These are phyloP conservation scores for Phytopythium ostracodes DNA, from an alignment of 352 stramenopile genomes.

Conservation along the genomic window DNA sequence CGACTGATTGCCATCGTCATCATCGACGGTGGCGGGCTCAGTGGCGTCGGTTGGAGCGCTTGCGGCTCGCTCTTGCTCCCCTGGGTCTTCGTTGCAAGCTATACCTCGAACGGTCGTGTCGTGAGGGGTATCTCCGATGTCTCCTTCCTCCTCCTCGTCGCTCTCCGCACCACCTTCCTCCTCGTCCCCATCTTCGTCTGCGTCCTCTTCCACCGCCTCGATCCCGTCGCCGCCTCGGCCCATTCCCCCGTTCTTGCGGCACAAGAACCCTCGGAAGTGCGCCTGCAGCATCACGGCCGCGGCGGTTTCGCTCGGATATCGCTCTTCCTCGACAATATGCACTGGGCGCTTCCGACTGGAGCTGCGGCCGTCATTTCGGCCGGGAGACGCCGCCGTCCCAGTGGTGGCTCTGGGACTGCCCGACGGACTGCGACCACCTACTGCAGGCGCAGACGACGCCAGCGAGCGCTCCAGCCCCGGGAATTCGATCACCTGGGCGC, in stretches of 20 bases:
- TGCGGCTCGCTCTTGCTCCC: background rate
- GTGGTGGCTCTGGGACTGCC: background rate
- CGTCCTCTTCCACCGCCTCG: conserved; percentile 2
- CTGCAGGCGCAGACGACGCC: background rate
- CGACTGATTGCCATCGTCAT: background rate
- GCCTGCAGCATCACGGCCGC: conserved; percentile 8
- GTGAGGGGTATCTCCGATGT: background rate
- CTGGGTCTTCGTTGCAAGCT: too few species aligned
- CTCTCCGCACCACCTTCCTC: conserved; percentile 7
- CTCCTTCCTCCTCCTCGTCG: conserved; percentile 2
- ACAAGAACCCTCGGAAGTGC: conserved; percentile 8
- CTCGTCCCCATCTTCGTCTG: background rate
- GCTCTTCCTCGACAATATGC: conserved; percentile 2
- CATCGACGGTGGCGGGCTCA: background rate
- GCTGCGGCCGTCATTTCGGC: background rate
- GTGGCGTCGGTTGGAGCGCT: too few species aligned
- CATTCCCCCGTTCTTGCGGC: conserved; percentile 6
- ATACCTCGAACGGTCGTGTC: background rate
- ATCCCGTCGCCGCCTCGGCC: background rate
- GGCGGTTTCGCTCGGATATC: background rate
- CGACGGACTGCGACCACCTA: background rate
- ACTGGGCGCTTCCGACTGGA: background rate
- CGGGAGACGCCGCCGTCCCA: background rate
- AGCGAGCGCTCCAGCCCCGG: conserved; percentile 29
- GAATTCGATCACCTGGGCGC: conserved; percentile 49